Conservation (phyloP, 805 yeast species). For the Candida pini region DNA sequence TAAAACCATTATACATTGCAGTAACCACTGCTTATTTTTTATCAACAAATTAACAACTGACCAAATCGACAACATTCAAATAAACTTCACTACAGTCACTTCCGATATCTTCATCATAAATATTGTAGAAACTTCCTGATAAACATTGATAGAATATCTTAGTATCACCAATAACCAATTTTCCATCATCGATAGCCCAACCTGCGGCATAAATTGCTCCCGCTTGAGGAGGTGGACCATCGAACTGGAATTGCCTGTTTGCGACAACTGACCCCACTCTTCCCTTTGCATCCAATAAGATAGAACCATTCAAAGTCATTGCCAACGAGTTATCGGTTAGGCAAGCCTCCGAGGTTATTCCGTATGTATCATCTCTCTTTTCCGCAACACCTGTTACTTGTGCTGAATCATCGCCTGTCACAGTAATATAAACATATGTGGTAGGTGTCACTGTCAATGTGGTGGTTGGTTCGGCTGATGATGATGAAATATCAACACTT, state of each 20-base stretch:
- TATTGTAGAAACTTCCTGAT: constrained; percentile 74
- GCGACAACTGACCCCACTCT: constrained; percentile 78
- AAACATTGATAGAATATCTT: constrained; percentile 68
- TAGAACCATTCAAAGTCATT: constrained; percentile 44
- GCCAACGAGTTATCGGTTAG: constrained; percentile 44
- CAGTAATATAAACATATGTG: constrained; percentile 25
- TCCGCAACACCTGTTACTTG: background rate
- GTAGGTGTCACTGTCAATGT: constrained; percentile 25
- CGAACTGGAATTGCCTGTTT: constrained; percentile 76
- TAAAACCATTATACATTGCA: background rate
- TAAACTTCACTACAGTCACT: constrained; percentile 59
- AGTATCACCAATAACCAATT: constrained; percentile 58
- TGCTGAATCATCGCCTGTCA: constrained; percentile 21
- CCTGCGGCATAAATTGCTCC: constrained; percentile 64
- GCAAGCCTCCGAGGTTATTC: constrained; percentile 36
- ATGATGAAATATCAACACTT: constrained; percentile 9
- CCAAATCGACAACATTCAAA: constrained; percentile 53
- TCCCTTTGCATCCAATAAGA: constrained; percentile 53
- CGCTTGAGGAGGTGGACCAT: constrained; percentile 80
- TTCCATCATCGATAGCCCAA: constrained; percentile 54
- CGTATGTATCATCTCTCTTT: constrained; percentile 9
- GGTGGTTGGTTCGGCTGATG: constrained; percentile 23
- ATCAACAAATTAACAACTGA: constrained; percentile 47
- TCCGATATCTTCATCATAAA: constrained; percentile 61
- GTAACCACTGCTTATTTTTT: background rate